These are phyloP conservation scores for Penicillium sp. DNA, from an alignment of 2,329 filamentous ascomycete genomes.

Conservation along the genomic window DNA sequence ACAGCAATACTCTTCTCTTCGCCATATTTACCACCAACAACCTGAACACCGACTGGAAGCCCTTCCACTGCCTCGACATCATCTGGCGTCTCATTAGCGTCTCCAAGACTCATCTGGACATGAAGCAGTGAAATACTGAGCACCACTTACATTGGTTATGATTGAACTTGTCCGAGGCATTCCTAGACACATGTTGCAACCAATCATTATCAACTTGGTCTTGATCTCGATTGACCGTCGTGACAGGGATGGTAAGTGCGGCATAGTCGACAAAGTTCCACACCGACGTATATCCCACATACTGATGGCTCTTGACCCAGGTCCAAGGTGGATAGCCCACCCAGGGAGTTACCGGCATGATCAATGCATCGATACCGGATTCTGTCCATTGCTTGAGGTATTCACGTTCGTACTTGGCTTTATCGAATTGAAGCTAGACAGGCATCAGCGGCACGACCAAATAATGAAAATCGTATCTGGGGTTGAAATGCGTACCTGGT, in stretches of 20 bases:
- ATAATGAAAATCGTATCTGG: background rate
- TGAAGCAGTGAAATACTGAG: background rate
- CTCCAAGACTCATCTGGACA: background rate
- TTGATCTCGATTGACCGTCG: constrained; percentile 36
- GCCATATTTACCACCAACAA: constrained; percentile 31
- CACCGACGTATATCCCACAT: constrained; percentile 32
- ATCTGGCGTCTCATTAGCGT: constrained; percentile 15
- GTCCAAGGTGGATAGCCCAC: constrained; percentile 25
- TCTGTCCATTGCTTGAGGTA: constrained; percentile 22
- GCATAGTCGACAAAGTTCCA: constrained; percentile 36
- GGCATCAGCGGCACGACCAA: background rate
- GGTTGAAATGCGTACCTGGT: constrained; percentile 5
- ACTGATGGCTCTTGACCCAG: constrained; percentile 30
- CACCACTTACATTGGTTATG: constrained; percentile 17
- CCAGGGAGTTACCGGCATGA: constrained; percentile 12
- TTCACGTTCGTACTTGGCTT: background rate
- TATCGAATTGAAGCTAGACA: constrained; percentile 15
- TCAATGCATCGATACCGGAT: constrained; percentile 27
- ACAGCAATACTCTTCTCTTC: constrained; percentile 31
- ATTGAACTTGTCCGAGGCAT: constrained; percentile 47
- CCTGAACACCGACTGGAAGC: constrained; percentile 31
- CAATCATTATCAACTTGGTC: constrained; percentile 29
- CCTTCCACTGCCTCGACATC: constrained; percentile 28
- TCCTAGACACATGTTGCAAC: constrained; percentile 32
- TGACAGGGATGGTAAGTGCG: constrained; percentile 37